phyloP scores from a whole-genome alignment of 169 alveolate species.

The Plasmodium vinckei region DNA sequence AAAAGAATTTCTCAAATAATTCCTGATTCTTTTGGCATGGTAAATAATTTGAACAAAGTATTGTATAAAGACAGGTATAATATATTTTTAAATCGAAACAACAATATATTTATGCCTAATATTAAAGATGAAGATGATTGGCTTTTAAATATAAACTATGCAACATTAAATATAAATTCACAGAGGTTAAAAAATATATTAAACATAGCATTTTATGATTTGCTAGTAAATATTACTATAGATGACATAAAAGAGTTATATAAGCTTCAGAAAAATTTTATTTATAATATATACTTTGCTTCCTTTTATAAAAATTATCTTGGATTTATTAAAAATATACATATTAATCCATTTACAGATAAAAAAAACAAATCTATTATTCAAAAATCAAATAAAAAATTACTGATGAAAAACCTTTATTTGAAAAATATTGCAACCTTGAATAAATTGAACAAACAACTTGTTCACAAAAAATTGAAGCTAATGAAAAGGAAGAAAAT shows the following conservation, averaged over 20 bases:
- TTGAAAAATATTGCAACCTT: slow-evolving; percentile 9
- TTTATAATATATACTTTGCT: slow-evolving; percentile 52
- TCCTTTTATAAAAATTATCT: slow-evolving; percentile 33
- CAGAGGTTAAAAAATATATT: slow-evolving; percentile 11
- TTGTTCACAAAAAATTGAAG: slow-evolving; percentile 13
- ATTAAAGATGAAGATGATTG: slow-evolving; percentile 65
- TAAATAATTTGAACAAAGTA: slow-evolving; percentile 21
- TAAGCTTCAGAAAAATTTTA: slow-evolving; percentile 31
- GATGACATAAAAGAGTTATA: slow-evolving; percentile 55
- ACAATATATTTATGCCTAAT: slow-evolving; percentile 65
- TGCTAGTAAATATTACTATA: slow-evolving; percentile 36
- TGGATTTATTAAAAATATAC: slow-evolving; percentile 26
- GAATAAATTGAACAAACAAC: slow-evolving; percentile 1
- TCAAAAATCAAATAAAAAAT: slow-evolving; percentile 42
- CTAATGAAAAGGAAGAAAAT: background rate
- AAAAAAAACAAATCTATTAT: slow-evolving; percentile 6
- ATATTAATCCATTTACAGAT: slow-evolving; percentile 27
- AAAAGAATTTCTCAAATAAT: background rate
- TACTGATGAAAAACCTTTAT: slow-evolving; percentile 38
- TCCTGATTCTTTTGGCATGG: background rate
- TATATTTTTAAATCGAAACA: slow-evolving; percentile 48
- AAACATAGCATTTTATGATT: slow-evolving; percentile 29
- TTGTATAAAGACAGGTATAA: slow-evolving; percentile 51
- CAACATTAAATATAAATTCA: slow-evolving; percentile 8
- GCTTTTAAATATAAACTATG: slow-evolving; percentile 35